Conservation (phyloP, 345 rosid genomes). For the Physaria fendleri region DNA sequence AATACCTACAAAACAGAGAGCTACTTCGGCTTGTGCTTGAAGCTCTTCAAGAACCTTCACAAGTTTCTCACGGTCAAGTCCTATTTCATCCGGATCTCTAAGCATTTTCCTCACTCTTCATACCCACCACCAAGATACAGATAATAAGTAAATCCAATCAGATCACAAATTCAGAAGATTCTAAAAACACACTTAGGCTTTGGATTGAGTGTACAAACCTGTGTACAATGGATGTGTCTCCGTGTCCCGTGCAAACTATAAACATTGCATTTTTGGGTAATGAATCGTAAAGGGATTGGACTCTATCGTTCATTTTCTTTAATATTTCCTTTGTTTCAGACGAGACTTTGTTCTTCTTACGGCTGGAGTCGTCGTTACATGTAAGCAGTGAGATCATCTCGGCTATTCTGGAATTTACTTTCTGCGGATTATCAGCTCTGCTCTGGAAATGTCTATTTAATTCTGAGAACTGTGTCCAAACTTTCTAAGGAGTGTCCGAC, state of each 20-base stretch:
- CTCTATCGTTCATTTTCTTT: conserved; percentile 44
- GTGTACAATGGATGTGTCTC: conserved; percentile 75
- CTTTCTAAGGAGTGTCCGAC: conserved; percentile 96
- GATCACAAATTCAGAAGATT: not conserved
- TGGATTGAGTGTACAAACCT: conserved; percentile 40
- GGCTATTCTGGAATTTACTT: conserved; percentile 60
- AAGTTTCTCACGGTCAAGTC: conserved; percentile 51
- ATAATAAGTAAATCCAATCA: not conserved
- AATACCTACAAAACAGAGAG: conserved; percentile 78
- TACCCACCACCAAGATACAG: conserved; percentile 12
- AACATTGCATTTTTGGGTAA: conserved; percentile 81
- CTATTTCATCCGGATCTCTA: conserved; percentile 41
- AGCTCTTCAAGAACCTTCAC: conserved; percentile 87
- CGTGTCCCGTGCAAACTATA: conserved; percentile 94
- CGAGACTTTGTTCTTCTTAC: conserved; percentile 36
- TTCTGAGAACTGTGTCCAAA: conserved; percentile 92
- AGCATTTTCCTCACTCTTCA: conserved; percentile 81
- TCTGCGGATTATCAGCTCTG: conserved; percentile 55
- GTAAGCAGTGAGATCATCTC: conserved; percentile 75
- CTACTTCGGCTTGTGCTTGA: conserved; percentile 95
- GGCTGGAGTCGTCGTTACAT: conserved; percentile 43
- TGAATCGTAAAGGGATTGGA: conserved; percentile 43
- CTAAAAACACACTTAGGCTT: not conserved
- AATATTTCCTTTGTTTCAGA: conserved; percentile 61
- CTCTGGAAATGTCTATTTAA: conserved; percentile 55